phyloP scores from a whole-genome alignment of 1,284 basidiomycete genomes.

The Rhodotorula sp. region DNA sequence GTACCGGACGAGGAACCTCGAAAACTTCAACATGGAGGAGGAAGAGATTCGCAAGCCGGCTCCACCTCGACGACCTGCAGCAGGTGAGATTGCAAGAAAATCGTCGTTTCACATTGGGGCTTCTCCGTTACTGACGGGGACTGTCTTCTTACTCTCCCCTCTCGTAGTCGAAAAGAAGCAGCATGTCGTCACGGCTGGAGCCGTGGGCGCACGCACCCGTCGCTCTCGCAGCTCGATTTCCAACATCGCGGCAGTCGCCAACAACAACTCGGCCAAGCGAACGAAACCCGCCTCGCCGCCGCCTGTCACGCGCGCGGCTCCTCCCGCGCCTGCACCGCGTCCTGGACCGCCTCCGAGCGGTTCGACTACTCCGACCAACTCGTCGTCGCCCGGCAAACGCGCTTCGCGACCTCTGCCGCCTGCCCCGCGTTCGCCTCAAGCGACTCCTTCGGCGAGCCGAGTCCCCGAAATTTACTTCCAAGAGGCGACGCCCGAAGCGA shows the following conservation, averaged over 20 bases:
- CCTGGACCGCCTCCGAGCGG: conserved; percentile 3
- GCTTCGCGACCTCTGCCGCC: conserved; percentile 37
- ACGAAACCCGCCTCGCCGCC: conserved; percentile 22
- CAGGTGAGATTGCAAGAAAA: not conserved
- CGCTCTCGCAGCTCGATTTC: conserved; percentile 40
- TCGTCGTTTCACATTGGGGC: not conserved
- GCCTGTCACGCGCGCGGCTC: conserved; percentile 26
- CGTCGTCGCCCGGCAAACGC: conserved; percentile 28
- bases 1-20: conserved; percentile 69
- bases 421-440: conserved; percentile 21
- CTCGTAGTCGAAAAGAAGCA: conserved; percentile 25
- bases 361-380: conserved; percentile 17
- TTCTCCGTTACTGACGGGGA: not conserved
- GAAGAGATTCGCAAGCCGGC: conserved; percentile 50
- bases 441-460: conserved; percentile 44
- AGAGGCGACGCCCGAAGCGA: conserved; percentile 51
- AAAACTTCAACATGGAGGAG: conserved; percentile 64
- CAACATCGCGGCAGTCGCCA: conserved; percentile 39
- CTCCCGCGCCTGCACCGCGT: conserved; percentile 1
- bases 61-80: not conserved
- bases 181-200: conserved; percentile 35
- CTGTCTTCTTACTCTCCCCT: no score
- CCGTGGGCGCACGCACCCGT: conserved; percentile 26
- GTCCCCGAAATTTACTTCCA: conserved; percentile 53
- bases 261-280: conserved; percentile 13